Evolutionary conservation across 2,329 filamentous ascomycete species (phyloP), one percentile per base, ranked within the genome.

Genomic region (Tolypocladium inflatum): DNA sequence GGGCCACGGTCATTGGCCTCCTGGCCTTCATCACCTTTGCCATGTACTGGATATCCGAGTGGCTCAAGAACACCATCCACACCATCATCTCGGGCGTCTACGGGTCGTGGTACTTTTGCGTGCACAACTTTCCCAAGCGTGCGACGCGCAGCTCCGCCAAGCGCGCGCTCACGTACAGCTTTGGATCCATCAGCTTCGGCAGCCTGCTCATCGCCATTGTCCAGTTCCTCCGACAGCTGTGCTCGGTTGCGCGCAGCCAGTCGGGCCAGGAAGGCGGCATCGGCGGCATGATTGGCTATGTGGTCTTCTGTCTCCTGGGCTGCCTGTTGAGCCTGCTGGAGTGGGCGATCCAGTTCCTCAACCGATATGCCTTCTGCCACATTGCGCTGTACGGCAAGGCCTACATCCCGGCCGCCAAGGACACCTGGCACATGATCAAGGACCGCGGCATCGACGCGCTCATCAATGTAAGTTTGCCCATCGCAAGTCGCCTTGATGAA

Each of bases 31-130:
- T 91, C 64, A 96, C 91, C 0, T 97, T 97, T 67, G 87, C 91
- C 56, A 90, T 87, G 74, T 97, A 95, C 75, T 97, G 93, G 93
- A 86, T 96, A 63, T 88, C 89, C 2, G 93, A 97, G 71, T 93
- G 89, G 81, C 76, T 97, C 65, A 97, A 97, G 77, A 96, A 96
- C 73, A 91, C 90, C 0, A 90, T 96, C 53, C 91, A 97, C 70
- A 88, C 88, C 2, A 91, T 86, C 30, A 88, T 96, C 59, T 89
- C 91, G 0, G 92, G 93, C 0, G 86, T 96, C 0, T 97, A 96
- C 66, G 92, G 91, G 1, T 88, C 88, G 0, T 97, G 93, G 93
- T 97, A 96, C 76, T 97, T 96, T 70, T 88, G 83, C 62, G 73
- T 83, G 0, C 74, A 79, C 58, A 82, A 85, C 50, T 88, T 90